These are phyloP conservation scores for Ophiostoma piceae DNA, from an alignment of 2,329 filamentous ascomycete genomes.

Conservation along the genomic window DNA sequence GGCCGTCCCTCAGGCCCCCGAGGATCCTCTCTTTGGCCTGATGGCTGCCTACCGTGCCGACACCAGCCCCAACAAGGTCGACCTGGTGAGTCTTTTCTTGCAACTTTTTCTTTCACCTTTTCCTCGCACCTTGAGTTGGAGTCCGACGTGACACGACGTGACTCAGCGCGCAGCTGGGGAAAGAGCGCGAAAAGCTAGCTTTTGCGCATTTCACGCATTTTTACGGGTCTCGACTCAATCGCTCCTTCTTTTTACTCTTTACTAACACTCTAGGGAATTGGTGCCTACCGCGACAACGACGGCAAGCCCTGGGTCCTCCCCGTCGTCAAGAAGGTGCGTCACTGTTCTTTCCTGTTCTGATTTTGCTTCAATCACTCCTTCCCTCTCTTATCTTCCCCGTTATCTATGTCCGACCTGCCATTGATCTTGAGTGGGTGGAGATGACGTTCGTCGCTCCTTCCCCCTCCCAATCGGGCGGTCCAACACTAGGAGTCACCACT, in stretches of 20 bases:
- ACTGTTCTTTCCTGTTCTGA: neutral
- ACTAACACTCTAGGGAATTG: slow-evolving; percentile 55
- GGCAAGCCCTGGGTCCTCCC: slow-evolving; percentile 97
- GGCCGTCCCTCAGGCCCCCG: slow-evolving; percentile 80
- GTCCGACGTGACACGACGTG: neutral
- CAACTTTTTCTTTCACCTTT: neutral
- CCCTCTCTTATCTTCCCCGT: neutral
- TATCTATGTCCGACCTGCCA: neutral
- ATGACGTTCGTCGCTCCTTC: slow-evolving; percentile 16
- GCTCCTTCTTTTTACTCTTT: neutral
- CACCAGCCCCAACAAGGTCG: slow-evolving; percentile 72
- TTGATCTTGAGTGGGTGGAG: neutral
- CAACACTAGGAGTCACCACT: neutral
- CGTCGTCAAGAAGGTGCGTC: slow-evolving; percentile 84
- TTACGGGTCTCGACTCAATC: neutral
- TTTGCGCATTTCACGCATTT: neutral
- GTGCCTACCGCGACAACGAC: slow-evolving; percentile 90
- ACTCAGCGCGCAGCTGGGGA: neutral
- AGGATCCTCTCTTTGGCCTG: slow-evolving; percentile 91
- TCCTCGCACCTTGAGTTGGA: no score
- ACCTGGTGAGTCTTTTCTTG: slow-evolving; percentile 62
- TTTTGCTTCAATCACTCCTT: neutral
- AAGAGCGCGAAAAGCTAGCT: neutral
- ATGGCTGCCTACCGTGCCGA: slow-evolving; percentile 85
- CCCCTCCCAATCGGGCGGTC: slow-evolving; percentile 16